A percentile compares a stretch with the other conserved stretches of the same genome.
Evolutionary conservation across 768 basidiomycete species (phyloP).

Genomic region (Udeniomyces megalosporus): DNA sequence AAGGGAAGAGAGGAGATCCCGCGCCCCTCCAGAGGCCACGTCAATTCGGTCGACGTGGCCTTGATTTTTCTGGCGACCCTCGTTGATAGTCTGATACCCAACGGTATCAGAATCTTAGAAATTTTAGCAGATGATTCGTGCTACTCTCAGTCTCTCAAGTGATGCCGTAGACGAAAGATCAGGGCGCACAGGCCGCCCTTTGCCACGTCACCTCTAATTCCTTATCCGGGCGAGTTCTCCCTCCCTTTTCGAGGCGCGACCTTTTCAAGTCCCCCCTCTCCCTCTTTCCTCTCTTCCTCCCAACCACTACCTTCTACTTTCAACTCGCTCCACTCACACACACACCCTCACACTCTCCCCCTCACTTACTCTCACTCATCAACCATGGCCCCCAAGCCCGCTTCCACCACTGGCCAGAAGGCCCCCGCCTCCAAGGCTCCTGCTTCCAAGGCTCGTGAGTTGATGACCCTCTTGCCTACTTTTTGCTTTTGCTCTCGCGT

Average conservation of each 20-base stretch:
- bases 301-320: background rate
- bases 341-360: slow-evolving; percentile 28
- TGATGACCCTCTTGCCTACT: slow-evolving; percentile 34
- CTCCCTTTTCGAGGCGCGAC: background rate
- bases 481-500: background rate
- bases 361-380: background rate
- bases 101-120: no score
- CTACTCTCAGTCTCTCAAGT: no score
- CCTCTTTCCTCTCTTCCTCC: background rate
- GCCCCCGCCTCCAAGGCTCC: slow-evolving; percentile 16
- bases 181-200: no score
- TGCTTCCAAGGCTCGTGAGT: slow-evolving; percentile 24
- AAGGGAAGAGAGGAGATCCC: background rate
- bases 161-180: no score
- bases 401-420: slow-evolving; percentile 11
- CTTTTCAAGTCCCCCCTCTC: no score
- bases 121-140: no score
- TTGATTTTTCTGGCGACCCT: no score
- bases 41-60: no score
- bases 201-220: background rate
- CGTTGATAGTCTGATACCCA: no score
- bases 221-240: background rate
- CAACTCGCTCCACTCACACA: slow-evolving; percentile 27
- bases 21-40: background rate
- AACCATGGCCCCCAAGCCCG: slow-evolving; percentile 12